Evolutionary conservation across 768 basidiomycete genomes (phyloP), one percentile per base, ranked within the genome.

Genomic region (Termitomyces sp.): DNA sequence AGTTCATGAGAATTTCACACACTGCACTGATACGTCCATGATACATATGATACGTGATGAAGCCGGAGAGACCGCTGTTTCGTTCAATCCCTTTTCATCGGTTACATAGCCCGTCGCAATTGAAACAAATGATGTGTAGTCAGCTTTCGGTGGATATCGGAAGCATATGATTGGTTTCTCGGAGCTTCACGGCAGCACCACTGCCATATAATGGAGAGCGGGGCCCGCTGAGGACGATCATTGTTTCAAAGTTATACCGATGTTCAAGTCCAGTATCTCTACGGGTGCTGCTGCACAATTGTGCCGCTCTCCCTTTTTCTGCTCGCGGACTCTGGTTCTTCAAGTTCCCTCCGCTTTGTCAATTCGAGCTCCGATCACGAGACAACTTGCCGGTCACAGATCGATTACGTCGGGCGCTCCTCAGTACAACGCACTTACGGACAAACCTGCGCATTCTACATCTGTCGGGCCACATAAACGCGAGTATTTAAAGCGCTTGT

Each of bases 391-490:
- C 20, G 44, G 56, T n/a, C 60, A 54, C 42, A 62, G 64, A 61
- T 61, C 61, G 2, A 62, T 65, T 54, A 58, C 54, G 57, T 57
- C 61, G 5, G 56, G 42, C 32, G 49, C 53, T 16, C 31, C 53
- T n/a, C 60, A 49, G 36, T 46, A 54, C 22, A 44, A 61, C 24
- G 59, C 53, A 18, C 62, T 66, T 42, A 68, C 62, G 4, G 57
- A 60, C 39, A 57, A 59, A 48, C 55, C 64, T 32, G 63, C 61
- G 10, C 60, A 61, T 24, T 48, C 67, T 18, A 43, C 59, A 24
- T 59, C 67, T 16, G 62, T 60, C 26, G 58, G 61, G 9, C 58
- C 63, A 29, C 63, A 65, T 50, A 64, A 62, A 54, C 59, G 67
- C 65, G 31, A 61, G 61, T 58, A 46, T 24, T 18, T 0, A n/a